Evolutionary conservation across 257 asterid genomes (phyloP), one percentile per base, ranked within the genome.

Genomic region (Linaria vulgaris): DNA sequence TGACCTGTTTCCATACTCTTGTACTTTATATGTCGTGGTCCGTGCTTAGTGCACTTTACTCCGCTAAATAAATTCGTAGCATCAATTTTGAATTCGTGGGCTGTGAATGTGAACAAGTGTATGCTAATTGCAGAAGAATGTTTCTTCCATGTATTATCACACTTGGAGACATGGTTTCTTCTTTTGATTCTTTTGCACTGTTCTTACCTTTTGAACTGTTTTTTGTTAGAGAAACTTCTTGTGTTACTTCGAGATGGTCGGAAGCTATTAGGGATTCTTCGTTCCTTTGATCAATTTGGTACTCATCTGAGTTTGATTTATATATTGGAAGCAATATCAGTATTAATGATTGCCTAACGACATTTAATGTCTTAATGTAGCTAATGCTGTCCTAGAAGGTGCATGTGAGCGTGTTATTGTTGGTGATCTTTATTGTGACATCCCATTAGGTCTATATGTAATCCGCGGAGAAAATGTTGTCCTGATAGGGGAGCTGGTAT

Each of bases 401-500:
- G 51, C 51, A 14, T 45, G 51, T 45, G 51, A 45, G 17, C 51
- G 51, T 45, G 51, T 45, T 16, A 45, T 45, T 45, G 51, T 45
- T 13, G 51, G 51, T 12, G 51, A 45, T 45, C 51, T 45, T 13
- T 45, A 45, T 16, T 45, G 20, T 45, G 51, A 45, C 51, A 45
- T 45, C 51, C 16, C 51, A 13, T 45, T 45, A 45, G 51, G 51
- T 45, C 51, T 45, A 14, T 45, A 45, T 45, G 51, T 45, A 3
- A 45, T 45, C 51, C 51, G 51, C 15, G 51, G 99, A 61, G 99
- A 92, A 75, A 92, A 92, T 71, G 99, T 92, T 55, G 99, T 92
- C 69, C 79, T 92, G 68, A 92, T 92, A 43, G 99, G 99, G 72
- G 99, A 92, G 73, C 95, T 92, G 94, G 99, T 92, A 87, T 58